A percentile compares a stretch with the other conserved stretches of the same genome.
phyloP scores from a whole-genome alignment of 2,329 filamentous ascomycete species.

The Diplodia sapinea region DNA sequence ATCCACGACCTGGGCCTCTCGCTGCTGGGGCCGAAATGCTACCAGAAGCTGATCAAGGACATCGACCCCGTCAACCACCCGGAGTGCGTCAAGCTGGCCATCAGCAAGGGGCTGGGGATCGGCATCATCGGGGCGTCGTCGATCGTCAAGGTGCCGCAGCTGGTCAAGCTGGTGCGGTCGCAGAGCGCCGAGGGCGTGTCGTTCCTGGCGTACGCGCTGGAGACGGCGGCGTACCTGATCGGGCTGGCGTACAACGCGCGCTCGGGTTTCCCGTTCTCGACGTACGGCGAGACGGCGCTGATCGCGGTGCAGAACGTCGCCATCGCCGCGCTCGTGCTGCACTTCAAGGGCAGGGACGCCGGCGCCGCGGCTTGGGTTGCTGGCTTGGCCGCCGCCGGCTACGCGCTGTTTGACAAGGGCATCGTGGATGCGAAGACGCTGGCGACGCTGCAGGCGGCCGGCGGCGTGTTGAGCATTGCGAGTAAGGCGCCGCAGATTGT shows the following conservation, averaged over 20 bases:
- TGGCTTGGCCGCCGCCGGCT: conserved; percentile 71
- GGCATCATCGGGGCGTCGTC: conserved; percentile 90
- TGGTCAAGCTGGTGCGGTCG: conserved; percentile 85
- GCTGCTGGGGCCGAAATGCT: conserved; percentile 83
- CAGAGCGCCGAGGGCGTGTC: conserved; percentile 82
- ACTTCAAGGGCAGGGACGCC: conserved; percentile 73
- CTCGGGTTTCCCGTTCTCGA: conserved; percentile 92
- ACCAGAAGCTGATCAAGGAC: conserved; percentile 83
- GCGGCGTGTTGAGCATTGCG: conserved; percentile 80
- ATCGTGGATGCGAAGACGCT: conserved; percentile 71
- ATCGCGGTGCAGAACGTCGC: conserved; percentile 92
- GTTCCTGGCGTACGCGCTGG: conserved; percentile 90
- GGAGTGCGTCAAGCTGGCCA: conserved; percentile 83
- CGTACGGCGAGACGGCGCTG: conserved; percentile 91
- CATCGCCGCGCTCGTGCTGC: conserved; percentile 84
- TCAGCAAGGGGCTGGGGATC: conserved; percentile 91
- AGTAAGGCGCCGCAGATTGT: conserved; percentile 94
- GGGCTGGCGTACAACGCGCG: conserved; percentile 90
- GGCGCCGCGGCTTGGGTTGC: conserved; percentile 80
- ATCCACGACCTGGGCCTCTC: conserved; percentile 43
- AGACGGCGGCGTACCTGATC: conserved; percentile 87
- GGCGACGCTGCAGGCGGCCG: conserved; percentile 79
- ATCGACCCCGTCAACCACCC: conserved; percentile 75
- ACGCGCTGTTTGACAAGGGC: conserved; percentile 70
- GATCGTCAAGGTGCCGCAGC: conserved; percentile 96